Evolutionary conservation across 225 moss, liverwort and hornwort species (phyloP), one percentile per base, ranked within the genome.

Genomic region (Straminergon stramineum): DNA sequence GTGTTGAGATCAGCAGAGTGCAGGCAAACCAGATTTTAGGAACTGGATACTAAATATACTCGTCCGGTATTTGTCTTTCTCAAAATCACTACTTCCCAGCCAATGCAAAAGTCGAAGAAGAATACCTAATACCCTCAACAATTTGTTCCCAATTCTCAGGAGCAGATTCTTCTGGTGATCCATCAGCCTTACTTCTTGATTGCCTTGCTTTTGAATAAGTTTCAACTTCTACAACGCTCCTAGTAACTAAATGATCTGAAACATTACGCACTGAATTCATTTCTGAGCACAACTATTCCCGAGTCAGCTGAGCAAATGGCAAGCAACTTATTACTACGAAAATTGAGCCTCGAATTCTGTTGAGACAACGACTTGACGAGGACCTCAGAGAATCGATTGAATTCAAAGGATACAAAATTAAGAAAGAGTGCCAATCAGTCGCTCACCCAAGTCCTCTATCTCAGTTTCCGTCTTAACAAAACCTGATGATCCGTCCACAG

Each of bases 101-200:
- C 37, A 41, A 71, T 63, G 57, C 68, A 87, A 75, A 76, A 35
- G 68, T 81, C 75, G 39, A 85, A 86, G 86, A 74, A 84, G 43
- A 86, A 86, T 88, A 94, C 94, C 94, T 94, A 79, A 94, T 93
- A 60, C 80, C 91, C 68, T 94, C 92, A 75, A 94, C 79, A 86
- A 94, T 93, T 83, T 91, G 87, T 89, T 93, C 92, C 94, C 94
- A 94, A 73, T 93, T 89, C 84, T 84, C 90, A 83, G 94, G 94
- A 57, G 92, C 90, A 80, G 85, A 62, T 85, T 75, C 91, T 84
- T 85, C 79, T 62, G 84, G 41, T 53, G 32, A 88, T 89, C 43
- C 91, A 91, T 87, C 89, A 57, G 75, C 64, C 78, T 93, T 93
- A 24, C n/a, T 91, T 91, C 85, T 86, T 34, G 81, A 57, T 85